Conservation (phyloP, 768 basidiomycete genomes). For the Naganishia friedmannii region DNA sequence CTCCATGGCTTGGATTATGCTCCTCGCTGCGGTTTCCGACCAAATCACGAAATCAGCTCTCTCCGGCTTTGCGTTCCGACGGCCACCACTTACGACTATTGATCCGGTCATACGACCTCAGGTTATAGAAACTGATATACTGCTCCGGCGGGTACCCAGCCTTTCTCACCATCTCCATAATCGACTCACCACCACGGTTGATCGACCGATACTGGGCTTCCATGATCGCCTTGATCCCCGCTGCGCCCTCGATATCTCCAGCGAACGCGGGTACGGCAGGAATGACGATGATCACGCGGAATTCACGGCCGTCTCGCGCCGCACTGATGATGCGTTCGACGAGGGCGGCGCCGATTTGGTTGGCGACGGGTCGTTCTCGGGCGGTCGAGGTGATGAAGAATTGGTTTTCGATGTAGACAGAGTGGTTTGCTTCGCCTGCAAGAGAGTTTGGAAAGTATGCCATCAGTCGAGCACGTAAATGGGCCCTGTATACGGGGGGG, state of each 20-base stretch:
- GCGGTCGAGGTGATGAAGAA: conserved; percentile 66
- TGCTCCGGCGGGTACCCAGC: conserved; percentile 40
- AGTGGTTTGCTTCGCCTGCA: conserved; percentile 74
- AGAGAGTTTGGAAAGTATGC: conserved; percentile 35
- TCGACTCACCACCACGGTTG: conserved; percentile 58
- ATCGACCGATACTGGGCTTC: conserved; percentile 70
- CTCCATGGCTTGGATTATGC: conserved; percentile 69
- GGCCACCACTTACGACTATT: conserved; percentile 53
- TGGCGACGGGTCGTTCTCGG: conserved; percentile 66
- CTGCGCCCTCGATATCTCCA: conserved; percentile 69
- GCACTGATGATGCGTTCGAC: conserved; percentile 83
- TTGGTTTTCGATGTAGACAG: conserved; percentile 73
- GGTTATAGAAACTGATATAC: conserved; percentile 87
- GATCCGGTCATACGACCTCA: conserved; percentile 85
- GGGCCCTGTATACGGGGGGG: too few species aligned
- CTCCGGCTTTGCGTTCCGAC: neutral
- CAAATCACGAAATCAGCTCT: neutral
- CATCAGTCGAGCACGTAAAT: conserved; percentile 58
- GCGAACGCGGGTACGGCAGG: conserved; percentile 91
- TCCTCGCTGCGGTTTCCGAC: conserved; percentile 47
- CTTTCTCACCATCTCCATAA: conserved; percentile 36
- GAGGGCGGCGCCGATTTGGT: conserved; percentile 77
- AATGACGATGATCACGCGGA: conserved; percentile 79
- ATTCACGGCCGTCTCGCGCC: conserved; percentile 65
- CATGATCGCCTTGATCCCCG: conserved; percentile 65